These are phyloP conservation scores for Blastobotrys americana DNA, from an alignment of 805 yeast species.

Conservation along the genomic window DNA sequence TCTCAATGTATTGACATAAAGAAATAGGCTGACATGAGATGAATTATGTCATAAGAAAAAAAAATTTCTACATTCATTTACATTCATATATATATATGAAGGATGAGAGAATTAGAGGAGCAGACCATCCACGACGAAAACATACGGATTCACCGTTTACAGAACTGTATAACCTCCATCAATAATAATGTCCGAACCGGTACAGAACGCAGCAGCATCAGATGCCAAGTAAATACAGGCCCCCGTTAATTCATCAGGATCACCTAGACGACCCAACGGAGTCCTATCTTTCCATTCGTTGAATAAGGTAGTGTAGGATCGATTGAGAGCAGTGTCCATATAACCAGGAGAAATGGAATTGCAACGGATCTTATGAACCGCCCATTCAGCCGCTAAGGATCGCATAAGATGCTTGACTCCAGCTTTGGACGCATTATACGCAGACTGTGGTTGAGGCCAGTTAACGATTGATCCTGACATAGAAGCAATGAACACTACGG, in stretches of 20 bases:
- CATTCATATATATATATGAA: too few relatives aligned
- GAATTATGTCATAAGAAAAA: too few relatives aligned
- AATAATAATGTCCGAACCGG: constrained; percentile 60
- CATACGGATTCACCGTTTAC: constrained; percentile 18
- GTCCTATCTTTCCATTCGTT: constrained; percentile 56
- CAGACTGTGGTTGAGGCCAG: constrained; percentile 65
- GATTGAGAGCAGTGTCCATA: constrained; percentile 63
- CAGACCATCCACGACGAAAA: too few relatives aligned
- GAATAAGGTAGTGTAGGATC: constrained; percentile 45
- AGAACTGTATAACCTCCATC: constrained; percentile 50
- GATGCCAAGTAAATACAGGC: constrained; percentile 56
- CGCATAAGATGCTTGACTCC: constrained; percentile 60
- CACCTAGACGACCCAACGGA: constrained; percentile 63
- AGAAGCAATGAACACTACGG: constrained; percentile 58
- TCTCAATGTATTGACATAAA: too few relatives aligned
- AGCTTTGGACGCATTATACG: constrained; percentile 68
- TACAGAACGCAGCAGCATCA: constrained; percentile 51
- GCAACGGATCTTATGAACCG: constrained; percentile 56
- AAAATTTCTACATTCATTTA: too few relatives aligned
- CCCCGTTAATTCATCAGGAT: constrained; percentile 62
- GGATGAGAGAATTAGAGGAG: too few relatives aligned
- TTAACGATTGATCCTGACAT: constrained; percentile 67
- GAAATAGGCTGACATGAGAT: too few relatives aligned
- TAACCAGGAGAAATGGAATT: constrained; percentile 65
- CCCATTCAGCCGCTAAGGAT: constrained; percentile 71